Evolutionary conservation across 805 yeast genomes (phyloP).

Genomic region (Lachancea quebecensis): DNA sequence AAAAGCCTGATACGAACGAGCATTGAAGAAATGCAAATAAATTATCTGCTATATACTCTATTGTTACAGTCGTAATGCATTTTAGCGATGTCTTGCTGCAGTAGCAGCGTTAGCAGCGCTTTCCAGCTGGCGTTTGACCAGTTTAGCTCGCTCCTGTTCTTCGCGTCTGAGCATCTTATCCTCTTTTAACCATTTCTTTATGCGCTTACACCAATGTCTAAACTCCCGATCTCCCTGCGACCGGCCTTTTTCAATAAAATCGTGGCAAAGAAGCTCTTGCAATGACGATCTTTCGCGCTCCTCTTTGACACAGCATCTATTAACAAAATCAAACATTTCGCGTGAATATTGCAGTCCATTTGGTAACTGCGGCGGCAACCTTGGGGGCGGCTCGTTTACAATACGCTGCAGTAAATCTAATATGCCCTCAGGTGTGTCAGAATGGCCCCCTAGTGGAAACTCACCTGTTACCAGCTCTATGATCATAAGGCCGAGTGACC

Average conservation of each 20-base stretch:
- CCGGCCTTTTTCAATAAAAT: slow-evolving; percentile 31
- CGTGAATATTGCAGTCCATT: slow-evolving; percentile 32
- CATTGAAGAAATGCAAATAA: not conserved
- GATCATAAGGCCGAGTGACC: slow-evolving; percentile 92
- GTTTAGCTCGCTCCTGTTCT: slow-evolving; percentile 24
- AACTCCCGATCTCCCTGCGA: slow-evolving; percentile 32
- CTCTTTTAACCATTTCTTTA: slow-evolving; percentile 26
- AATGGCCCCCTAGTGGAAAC: slow-evolving; percentile 63
- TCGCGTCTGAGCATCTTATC: slow-evolving; percentile 30
- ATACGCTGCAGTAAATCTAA: slow-evolving; percentile 85
- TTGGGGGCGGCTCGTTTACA: slow-evolving; percentile 89
- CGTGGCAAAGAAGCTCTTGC: slow-evolving; percentile 48
- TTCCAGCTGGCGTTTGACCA: slow-evolving; percentile 24
- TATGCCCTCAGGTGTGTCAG: slow-evolving; percentile 72
- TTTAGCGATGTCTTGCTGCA: slow-evolving; percentile 13
- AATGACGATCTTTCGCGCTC: slow-evolving; percentile 66
- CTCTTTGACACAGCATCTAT: slow-evolving; percentile 66
- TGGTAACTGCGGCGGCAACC: slow-evolving; percentile 35
- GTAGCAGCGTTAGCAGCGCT: slow-evolving; percentile 20
- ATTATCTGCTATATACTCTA: not conserved
- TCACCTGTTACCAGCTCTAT: slow-evolving; percentile 82
- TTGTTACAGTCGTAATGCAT: not conserved
- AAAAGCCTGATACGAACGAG: slow-evolving; percentile 15
- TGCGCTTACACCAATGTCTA: slow-evolving; percentile 38
- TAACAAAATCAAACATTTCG: slow-evolving; percentile 61